A percentile compares a stretch with the other conserved stretches of the same genome.
These are phyloP conservation scores for Rhodocollybia butyracea DNA, from an alignment of 768 basidiomycete genomes.

Conservation along the genomic window DNA sequence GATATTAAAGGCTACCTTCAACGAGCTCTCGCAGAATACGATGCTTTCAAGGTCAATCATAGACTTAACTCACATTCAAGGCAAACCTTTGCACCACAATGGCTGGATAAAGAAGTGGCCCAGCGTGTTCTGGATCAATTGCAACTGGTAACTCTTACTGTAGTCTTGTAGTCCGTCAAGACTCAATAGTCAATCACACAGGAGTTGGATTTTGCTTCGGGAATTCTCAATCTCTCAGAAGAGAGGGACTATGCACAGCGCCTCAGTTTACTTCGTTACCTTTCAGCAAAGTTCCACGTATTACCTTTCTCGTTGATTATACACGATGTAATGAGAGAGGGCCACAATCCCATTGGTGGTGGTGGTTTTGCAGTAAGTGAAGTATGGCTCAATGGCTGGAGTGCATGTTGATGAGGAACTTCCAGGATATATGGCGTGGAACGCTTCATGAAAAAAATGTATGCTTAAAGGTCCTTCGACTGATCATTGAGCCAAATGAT, in stretches of 20 bases:
- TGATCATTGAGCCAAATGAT: not conserved
- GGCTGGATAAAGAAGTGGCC: not conserved
- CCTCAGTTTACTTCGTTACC: not conserved
- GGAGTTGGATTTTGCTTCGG: not conserved
- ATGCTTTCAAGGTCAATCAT: not conserved
- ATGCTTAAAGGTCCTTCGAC: conserved; percentile 8
- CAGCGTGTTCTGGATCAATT: not conserved
- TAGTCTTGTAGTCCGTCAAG: not conserved
- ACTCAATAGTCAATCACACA: not conserved
- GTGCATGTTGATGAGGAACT: not conserved
- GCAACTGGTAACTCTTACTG: not conserved
- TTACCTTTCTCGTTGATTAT: conserved; percentile 2
- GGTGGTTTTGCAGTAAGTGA: conserved; percentile 5
- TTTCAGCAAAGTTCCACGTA: not conserved
- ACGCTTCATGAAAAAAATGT: not conserved
- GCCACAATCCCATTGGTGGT: not conserved
- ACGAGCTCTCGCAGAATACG: not conserved
- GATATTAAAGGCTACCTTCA: too few species aligned
- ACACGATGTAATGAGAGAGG: not conserved
- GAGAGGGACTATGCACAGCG: not conserved
- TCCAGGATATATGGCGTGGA: conserved; percentile 3
- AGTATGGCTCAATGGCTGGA: not conserved
- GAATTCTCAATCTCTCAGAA: not conserved
- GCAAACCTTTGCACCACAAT: not conserved
- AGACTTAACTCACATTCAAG: not conserved